Conservation (phyloP, 2,329 filamentous ascomycete genomes). For the Lasiodiplodia gonubiensis region DNA sequence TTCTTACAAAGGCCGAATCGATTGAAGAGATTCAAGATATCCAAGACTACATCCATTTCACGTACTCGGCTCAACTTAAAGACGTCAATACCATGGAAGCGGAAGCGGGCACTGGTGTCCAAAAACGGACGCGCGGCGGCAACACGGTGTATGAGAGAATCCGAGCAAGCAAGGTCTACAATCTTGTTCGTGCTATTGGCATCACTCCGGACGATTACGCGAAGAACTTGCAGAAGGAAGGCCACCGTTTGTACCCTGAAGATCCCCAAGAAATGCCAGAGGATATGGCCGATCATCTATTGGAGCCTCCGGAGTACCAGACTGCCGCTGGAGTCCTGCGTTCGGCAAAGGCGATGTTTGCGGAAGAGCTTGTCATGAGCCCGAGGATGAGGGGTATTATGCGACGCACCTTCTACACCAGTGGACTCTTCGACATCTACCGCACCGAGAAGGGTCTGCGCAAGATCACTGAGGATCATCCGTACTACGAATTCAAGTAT, state of each 20-base stretch:
- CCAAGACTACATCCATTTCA: slow-evolving; percentile 95
- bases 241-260: slow-evolving; percentile 81
- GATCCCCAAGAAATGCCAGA: slow-evolving; percentile 81
- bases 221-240: slow-evolving; percentile 79
- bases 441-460: slow-evolving; percentile 93
- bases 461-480: slow-evolving; percentile 92
- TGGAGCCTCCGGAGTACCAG: slow-evolving; percentile 72
- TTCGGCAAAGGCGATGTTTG: slow-evolving; percentile 84
- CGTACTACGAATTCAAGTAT: slow-evolving; percentile 98
- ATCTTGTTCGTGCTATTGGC: slow-evolving; percentile 85
- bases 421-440: slow-evolving; percentile 82
- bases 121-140: slow-evolving; percentile 81
- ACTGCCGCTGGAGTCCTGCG: slow-evolving; percentile 77
- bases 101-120: slow-evolving; percentile 66
- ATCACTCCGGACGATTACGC: slow-evolving; percentile 89
- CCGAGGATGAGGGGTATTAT: slow-evolving; percentile 90
- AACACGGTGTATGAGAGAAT: slow-evolving; percentile 83
- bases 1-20: slow-evolving; percentile 78
- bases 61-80: slow-evolving; percentile 82
- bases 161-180: slow-evolving; percentile 77
- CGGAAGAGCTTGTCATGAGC: slow-evolving; percentile 86
- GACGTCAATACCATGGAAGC: slow-evolving; percentile 71
- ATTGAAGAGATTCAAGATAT: slow-evolving; percentile 97
- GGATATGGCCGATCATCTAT: slow-evolving; percentile 81
- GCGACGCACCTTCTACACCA: slow-evolving; percentile 80